These are phyloP conservation scores for Lachancea cidri DNA, from an alignment of 805 yeast species.

Conservation along the genomic window DNA sequence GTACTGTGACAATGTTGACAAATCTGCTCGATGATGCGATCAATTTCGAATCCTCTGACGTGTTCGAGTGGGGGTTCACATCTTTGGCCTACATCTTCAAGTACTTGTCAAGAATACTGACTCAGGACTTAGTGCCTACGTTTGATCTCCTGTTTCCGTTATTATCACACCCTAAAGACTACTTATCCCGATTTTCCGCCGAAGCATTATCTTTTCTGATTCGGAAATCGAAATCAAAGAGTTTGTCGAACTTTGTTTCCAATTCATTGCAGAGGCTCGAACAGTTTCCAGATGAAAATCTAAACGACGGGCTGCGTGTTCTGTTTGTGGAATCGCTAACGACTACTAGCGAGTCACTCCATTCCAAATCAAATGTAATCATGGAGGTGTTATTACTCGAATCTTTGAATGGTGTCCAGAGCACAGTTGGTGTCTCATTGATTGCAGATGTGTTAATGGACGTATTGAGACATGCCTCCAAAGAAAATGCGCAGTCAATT, in stretches of 20 bases:
- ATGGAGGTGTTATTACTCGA: conserved; percentile 41
- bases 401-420: conserved; percentile 8
- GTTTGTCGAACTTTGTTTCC: conserved; percentile 43
- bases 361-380: conserved; percentile 60
- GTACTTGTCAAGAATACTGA: conserved; percentile 63
- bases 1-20: conserved; percentile 47
- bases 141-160: conserved; percentile 61
- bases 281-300: conserved; percentile 35
- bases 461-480: conserved; percentile 48
- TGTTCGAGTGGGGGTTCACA: conserved; percentile 80
- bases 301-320: conserved; percentile 54
- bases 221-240: conserved; percentile 53
- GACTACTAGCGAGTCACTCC: conserved; percentile 65
- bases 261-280: conserved; percentile 36
- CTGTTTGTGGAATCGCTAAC: conserved; percentile 71
- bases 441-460: conserved; percentile 54
- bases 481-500: conserved; percentile 42
- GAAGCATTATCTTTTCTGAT: conserved; percentile 84
- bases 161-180: conserved; percentile 52
- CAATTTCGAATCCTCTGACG: conserved; percentile 49
- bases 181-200: conserved; percentile 76
- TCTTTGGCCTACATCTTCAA: conserved; percentile 85
- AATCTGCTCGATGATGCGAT: conserved; percentile 40
- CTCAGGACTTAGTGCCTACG: conserved; percentile 63
- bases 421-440: conserved; percentile 34